Conservation (phyloP, 192 early-diverging fungal species). For the Mortierella claussenii region DNA sequence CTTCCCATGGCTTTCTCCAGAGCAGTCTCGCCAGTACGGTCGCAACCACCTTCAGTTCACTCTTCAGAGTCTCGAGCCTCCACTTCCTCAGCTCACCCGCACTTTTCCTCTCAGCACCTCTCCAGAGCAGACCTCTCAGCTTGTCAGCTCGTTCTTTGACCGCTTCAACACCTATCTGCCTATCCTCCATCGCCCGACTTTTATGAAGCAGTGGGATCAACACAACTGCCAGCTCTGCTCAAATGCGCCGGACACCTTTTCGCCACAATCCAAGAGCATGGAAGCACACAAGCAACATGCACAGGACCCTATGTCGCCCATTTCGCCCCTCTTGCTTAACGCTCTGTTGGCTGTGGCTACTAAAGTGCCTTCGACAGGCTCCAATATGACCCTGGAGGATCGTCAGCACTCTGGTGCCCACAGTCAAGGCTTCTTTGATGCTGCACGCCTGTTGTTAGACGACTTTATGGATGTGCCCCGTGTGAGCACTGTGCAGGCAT, state of each 20-base stretch:
- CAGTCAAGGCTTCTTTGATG: conserved; percentile 44
- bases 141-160: conserved; percentile 43
- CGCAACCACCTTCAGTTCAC: conserved; percentile 53
- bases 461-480: conserved; percentile 57
- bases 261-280: conserved; percentile 11
- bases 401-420: conserved; percentile 18
- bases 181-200: conserved; percentile 32
- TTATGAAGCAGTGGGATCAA: conserved; percentile 52
- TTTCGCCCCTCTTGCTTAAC: conserved; percentile 53
- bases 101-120: conserved; percentile 25
- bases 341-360: conserved; percentile 54
- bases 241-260: background rate
- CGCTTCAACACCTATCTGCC: conserved; percentile 37
- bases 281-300: conserved; percentile 34
- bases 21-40: conserved; percentile 49
- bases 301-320: conserved; percentile 26
- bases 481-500: conserved; percentile 55
- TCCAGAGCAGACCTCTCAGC: conserved; percentile 15
- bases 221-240: conserved; percentile 28
- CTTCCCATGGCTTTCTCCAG: conserved; percentile 51
- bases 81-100: conserved; percentile 30
- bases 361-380: conserved; percentile 38
- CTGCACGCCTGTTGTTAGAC: conserved; percentile 47
- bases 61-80: conserved; percentile 32
- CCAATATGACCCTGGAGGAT: conserved; percentile 28